Conservation (phyloP, 2,329 filamentous ascomycete species). For the Scytalidium lignicola region DNA sequence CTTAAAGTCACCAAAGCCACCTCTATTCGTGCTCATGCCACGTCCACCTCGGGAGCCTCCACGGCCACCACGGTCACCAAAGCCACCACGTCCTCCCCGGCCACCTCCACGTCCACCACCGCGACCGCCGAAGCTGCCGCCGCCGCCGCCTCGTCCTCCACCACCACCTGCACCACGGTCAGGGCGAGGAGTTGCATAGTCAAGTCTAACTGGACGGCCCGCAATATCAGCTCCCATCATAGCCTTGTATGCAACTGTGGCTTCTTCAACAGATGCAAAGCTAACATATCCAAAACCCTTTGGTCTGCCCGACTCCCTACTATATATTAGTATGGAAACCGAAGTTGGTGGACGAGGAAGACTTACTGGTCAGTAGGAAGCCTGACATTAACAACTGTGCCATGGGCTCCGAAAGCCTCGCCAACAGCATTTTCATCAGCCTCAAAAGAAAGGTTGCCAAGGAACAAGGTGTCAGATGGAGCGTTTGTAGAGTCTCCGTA, state of each 20-base stretch:
- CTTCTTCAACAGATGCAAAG: conserved; percentile 62
- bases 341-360: background rate
- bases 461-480: conserved; percentile 64
- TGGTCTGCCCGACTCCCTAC: conserved; percentile 55
- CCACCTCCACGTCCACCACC: conserved; percentile 36
- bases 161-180: conserved; percentile 41
- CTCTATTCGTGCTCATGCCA: conserved; percentile 39
- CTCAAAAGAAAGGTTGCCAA: conserved; percentile 68
- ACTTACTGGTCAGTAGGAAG: conserved; percentile 60
- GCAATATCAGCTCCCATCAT: conserved; percentile 59
- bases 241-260: conserved; percentile 55
- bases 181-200: conserved; percentile 59
- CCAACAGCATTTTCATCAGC: conserved; percentile 59
- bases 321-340: conserved; percentile 19
- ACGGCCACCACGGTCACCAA: conserved; percentile 36
- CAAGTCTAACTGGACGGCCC: conserved; percentile 61
- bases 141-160: conserved; percentile 34
- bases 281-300: conserved; percentile 75
- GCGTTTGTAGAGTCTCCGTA: conserved; percentile 62
- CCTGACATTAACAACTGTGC: conserved; percentile 59
- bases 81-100: conserved; percentile 25
- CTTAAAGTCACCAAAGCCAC: conserved; percentile 54
- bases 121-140: conserved; percentile 37
- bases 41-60: conserved; percentile 35
- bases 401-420: conserved; percentile 59